These are phyloP conservation scores for Metschnikowia matae DNA, from an alignment of 805 yeast species.

Conservation along the genomic window DNA sequence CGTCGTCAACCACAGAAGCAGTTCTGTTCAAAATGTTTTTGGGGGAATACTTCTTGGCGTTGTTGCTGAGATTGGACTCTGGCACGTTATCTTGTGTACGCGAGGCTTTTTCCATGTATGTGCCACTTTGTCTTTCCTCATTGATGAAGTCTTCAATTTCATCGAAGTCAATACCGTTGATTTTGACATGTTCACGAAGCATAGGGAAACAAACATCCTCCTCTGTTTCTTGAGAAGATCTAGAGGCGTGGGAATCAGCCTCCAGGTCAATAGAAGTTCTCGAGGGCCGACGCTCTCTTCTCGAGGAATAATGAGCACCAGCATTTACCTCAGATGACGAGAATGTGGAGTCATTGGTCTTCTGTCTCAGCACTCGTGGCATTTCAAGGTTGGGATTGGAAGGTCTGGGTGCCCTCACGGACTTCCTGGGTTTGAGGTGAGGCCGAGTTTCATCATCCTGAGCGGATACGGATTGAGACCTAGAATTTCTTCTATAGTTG, in stretches of 20 bases:
- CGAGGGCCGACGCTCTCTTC: constrained; percentile 33
- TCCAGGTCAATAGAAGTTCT: constrained; percentile 53
- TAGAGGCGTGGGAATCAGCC: constrained; percentile 66
- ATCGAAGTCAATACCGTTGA: constrained; percentile 83
- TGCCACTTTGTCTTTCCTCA: constrained; percentile 51
- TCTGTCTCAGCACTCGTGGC: constrained; percentile 27
- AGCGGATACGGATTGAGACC: constrained; percentile 42
- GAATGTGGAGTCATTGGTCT: constrained; percentile 16
- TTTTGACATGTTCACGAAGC: constrained; percentile 55
- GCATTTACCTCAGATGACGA: constrained; percentile 10
- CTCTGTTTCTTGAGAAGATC: constrained; percentile 86
- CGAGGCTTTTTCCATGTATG: constrained; percentile 15
- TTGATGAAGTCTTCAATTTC: constrained; percentile 80
- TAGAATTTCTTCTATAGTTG: constrained; percentile 21
- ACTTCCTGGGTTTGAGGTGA: constrained; percentile 6
- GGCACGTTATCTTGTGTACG: constrained; percentile 26
- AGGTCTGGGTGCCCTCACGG: constrained; percentile 11
- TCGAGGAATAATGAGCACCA: constrained; percentile 14
- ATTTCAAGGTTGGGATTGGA: constrained; percentile 22
- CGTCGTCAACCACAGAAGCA: neutral
- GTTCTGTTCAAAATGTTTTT: constrained; percentile 26
- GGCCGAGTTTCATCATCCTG: constrained; percentile 21
- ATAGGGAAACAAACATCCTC: constrained; percentile 98
- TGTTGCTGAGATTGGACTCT: constrained; percentile 34
- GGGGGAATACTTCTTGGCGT: constrained; percentile 65